Percentiles rank a stretch among this genome's conserved stretches.
These are phyloP conservation scores for Arthrobotrys musiformis DNA, from an alignment of 2,329 filamentous ascomycete genomes.

Conservation along the genomic window DNA sequence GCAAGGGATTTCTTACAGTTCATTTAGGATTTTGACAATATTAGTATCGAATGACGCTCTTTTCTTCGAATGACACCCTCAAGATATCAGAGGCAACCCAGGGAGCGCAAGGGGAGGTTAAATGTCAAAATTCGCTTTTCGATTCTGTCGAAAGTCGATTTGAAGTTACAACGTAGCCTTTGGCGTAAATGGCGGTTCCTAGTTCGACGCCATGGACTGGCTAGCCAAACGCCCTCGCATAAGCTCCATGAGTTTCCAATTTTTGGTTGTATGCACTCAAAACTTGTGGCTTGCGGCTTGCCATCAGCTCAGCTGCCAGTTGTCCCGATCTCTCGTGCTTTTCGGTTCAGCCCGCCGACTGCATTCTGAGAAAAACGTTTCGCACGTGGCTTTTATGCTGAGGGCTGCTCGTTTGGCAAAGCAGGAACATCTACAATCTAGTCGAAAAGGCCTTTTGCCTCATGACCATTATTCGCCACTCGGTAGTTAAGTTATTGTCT, in stretches of 20 bases:
- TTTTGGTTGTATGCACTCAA: slow-evolving; percentile 13
- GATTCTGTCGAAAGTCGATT: neutral
- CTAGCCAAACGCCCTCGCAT: slow-evolving; percentile 42
- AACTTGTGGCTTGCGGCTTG: slow-evolving; percentile 50
- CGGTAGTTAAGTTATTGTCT: slow-evolving; percentile 5
- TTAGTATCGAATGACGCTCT: no score
- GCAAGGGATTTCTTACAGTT: neutral
- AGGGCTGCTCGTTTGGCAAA: slow-evolving; percentile 1
- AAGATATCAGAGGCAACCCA: neutral
- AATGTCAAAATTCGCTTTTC: slow-evolving; percentile 20
- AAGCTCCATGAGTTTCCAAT: slow-evolving; percentile 4
- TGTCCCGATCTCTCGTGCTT: slow-evolving; percentile 37
- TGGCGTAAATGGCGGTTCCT: slow-evolving; percentile 26
- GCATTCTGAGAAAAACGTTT: slow-evolving; percentile 29
- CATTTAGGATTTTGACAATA: slow-evolving; percentile 11
- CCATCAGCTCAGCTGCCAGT: slow-evolving; percentile 33
- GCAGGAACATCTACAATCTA: neutral
- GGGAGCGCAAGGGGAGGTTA: slow-evolving; percentile 29
- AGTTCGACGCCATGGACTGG: slow-evolving; percentile 12
- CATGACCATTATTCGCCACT: slow-evolving; percentile 16
- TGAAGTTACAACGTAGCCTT: slow-evolving; percentile 12
- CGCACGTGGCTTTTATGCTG: slow-evolving; percentile 35
- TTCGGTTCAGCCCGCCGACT: slow-evolving; percentile 44
- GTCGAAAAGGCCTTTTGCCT: slow-evolving; percentile 9
- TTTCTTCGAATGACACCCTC: slow-evolving; percentile 2